Base-by-base conservation (phyloP, 345 rosid species). In the Murraya koenigii region DNA sequence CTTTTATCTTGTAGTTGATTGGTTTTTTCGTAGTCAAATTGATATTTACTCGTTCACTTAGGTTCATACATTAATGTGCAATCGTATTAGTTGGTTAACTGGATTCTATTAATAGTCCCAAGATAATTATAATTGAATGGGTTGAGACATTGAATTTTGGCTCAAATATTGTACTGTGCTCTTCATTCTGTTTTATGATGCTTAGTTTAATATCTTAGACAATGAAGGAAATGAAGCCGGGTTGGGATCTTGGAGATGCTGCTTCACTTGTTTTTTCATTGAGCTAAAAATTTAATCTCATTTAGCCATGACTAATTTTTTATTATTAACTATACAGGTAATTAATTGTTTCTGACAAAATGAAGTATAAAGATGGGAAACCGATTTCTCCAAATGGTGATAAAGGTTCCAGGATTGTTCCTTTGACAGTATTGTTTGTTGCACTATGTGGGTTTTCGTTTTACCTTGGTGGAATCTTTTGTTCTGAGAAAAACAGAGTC, bases 331-430 rank as follows among this genome's bases (percentile, higher is more conserved):
- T 77, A 59, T 77, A 83, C 91, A 90, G 89, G 76, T 84, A 77
- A 60, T 59, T 83, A 69, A 28, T 38, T 49, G 14, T 47, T 17
- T 11, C 26, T 61, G 65, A 71, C 60, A 85, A 65, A 81, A 96
- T 96, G 99, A 92, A 93, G 89, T 77, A 89, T 71, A 96, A 94
- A 84, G 99, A 92, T 81, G 99, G 86, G 73, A 96, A 94, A 78
- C 89, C 84, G 26, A 81, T 77, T 63, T 79, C 71, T 71, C 89
- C 79, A 28, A 86, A 80, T 13, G 17, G 49, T 32, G 94, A 92
- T 71, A 92, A 78, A 81, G 86, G 82, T 26, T 78, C 87, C 35
- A 85, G 74, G 88, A 66, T 79, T 65, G 78, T 90, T 52, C 86
- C 97, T 74, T 74, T 85, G 83, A 74, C 88, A 23, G 36, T 92